Base-by-base conservation (phyloP, 2,329 filamentous ascomycete species). In the Pseudogymnoascus sp. region DNA sequence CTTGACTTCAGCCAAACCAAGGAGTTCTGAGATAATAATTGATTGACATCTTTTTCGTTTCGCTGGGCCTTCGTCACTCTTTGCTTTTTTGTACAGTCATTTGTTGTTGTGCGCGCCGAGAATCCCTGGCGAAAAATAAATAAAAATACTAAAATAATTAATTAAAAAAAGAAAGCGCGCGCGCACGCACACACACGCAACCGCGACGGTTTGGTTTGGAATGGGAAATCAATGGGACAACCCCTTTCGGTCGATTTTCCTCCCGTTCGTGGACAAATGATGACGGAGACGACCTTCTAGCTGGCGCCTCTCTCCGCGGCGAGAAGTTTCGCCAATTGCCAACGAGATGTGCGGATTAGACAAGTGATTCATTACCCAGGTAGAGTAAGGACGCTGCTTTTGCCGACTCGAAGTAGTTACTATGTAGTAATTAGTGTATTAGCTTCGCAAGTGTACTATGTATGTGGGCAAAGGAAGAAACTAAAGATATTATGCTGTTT, bases 331-430 rank as follows among this genome's bases (percentile, higher is more conserved):
- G 38, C 38, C 37, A 35, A 35, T 35, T 35, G 37, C 38, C 19
- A 23, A 28, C 8, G 23, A 48, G 41, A 48, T 28, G 19, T 45
- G 39, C 21, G 39, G 21, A 45, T 28, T 28, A 48, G 41, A 48
- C 41, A 48, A 28, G 41, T 48, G 41, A 48, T 48, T 48, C 41
- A 48, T 48, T 48, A 48, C 41, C 41, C 41, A 28, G n/a, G n/a
- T n/a, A n/a, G n/a, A n/a, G n/a, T n/a, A n/a, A n/a, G 41, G 23
- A 18, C 41, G 41, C 41, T 48, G 41, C 41, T 48, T 48, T 48
- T 48, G 41, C n/a, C n/a, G 23, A 48, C 41, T 28, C 41, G n/a
- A n/a, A n/a, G n/a, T n/a, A n/a, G n/a, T n/a, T n/a, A n/a, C n/a
- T n/a, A n/a, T n/a, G n/a, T n/a, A n/a, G n/a, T n/a, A n/a, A 48